These are phyloP conservation scores for Apostasia shenzhenica DNA, from an alignment of 106 monocot species.

Conservation along the genomic window DNA sequence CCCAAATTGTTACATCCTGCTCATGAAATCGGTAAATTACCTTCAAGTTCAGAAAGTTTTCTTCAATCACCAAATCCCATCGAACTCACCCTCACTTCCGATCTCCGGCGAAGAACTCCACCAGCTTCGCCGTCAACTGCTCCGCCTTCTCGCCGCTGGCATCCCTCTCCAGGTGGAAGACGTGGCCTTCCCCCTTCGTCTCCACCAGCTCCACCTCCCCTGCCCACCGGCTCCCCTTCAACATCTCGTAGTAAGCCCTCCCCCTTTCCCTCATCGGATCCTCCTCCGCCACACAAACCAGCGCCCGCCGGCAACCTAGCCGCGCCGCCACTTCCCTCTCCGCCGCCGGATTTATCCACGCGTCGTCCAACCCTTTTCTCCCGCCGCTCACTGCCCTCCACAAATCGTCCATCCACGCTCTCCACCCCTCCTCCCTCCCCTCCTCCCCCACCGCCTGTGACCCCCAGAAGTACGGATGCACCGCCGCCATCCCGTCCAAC, in stretches of 20 bases:
- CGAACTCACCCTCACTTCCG: not conserved
- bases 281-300: constrained; percentile 12
- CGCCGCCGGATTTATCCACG: constrained; percentile 12
- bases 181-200: constrained; percentile 23
- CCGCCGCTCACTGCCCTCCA: constrained; percentile 25
- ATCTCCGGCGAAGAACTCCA: not conserved
- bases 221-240: constrained; percentile 15
- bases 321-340: constrained; percentile 13
- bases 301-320: constrained; percentile 11
- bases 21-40: too few species aligned
- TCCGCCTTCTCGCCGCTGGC: not conserved
- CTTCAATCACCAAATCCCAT: too few species aligned
- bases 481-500: constrained; percentile 5
- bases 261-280: constrained; percentile 15
- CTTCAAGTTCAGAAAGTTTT: too few species aligned
- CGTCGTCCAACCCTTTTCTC: constrained; percentile 14
- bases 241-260: constrained; percentile 12
- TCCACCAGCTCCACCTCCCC: constrained; percentile 23
- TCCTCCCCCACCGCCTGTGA: constrained; percentile 5
- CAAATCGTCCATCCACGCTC: constrained; percentile 21
- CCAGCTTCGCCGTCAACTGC: not conserved
- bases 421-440: constrained; percentile 5
- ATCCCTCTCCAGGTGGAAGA: constrained; percentile 21
- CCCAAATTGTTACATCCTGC: too few species aligned
- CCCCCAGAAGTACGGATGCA: constrained; percentile 11